Base-by-base conservation (phyloP, 768 basidiomycete genomes). In the Clitopilus hobsonii region DNA sequence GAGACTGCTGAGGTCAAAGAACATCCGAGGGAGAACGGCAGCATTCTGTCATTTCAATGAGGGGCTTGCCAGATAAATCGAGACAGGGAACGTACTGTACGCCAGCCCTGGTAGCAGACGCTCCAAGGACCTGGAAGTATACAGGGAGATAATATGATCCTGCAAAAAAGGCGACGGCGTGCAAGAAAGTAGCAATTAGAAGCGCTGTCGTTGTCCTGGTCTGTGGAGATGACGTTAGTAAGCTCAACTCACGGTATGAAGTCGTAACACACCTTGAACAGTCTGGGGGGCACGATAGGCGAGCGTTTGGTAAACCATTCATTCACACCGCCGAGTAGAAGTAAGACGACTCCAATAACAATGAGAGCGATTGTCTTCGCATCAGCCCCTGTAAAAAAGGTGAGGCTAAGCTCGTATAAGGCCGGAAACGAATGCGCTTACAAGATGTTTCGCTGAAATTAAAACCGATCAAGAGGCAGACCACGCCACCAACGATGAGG, bases 81-180 rank as follows among this genome's bases (percentile, higher is more conserved):
- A 14, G 11, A n/a, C n/a, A 36, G 52, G 14, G 47, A 47, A 27
- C 74, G 66, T 65, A 85, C 87, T 80, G 74, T 20, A 91, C 76
- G 51, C 87, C 88, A 24, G 88, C 79, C 47, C 70, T 75, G 0
- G 88, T 90, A 5, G 89, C 88, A 6, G 86, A 86, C 0, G 88
- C 76, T 0, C 90, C 90, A 11, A 91, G 77, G 2, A 86, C 80
- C 71, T 93, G 90, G 69, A 78, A 93, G 65, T 87, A 93, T 2
- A 91, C 64, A 0, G 90, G 89, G 6, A 92, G 75, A 61, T 91
- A 91, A 63, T 72, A 86, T 41, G 82, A 79, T 76, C 81, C 80
- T 10, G 69, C 67, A 60, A 89, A 87, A 69, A 89, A 89, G 1
- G 75, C 74, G 20, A 84, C 18, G 0, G 79, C 86, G 58, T 92